These are phyloP conservation scores for Boletus tylopilopsis DNA, from an alignment of 768 basidiomycete genomes.

Conservation along the genomic window DNA sequence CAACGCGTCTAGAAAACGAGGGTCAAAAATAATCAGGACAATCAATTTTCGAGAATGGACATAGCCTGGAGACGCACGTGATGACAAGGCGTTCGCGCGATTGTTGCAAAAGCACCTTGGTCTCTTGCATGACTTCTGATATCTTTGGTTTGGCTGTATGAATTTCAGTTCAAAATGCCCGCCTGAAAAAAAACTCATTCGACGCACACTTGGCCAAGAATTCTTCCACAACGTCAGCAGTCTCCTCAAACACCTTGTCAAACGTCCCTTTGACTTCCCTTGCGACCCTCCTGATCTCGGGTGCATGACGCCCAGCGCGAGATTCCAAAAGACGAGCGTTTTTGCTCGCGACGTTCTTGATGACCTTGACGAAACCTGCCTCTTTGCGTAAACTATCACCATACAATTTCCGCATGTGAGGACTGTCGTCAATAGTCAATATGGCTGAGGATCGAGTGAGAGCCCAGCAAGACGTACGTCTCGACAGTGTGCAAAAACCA, in stretches of 20 bases:
- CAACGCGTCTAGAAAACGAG: constrained; percentile 56
- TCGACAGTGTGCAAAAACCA: constrained; percentile 95
- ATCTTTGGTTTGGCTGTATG: constrained; percentile 77
- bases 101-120: constrained; percentile 86
- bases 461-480: constrained; percentile 51
- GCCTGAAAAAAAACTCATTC: background rate
- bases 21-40: background rate
- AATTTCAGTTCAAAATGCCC: constrained; percentile 6
- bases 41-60: background rate
- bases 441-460: background rate
- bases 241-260: constrained; percentile 94
- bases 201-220: constrained; percentile 84
- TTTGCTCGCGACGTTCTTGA: constrained; percentile 86
- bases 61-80: constrained; percentile 53
- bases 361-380: constrained; percentile 97
- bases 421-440: constrained; percentile 45
- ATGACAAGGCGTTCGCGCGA: constrained; percentile 89
- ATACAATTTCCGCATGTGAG: constrained; percentile 98
- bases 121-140: constrained; percentile 89
- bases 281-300: constrained; percentile 79
- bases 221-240: constrained; percentile 89
- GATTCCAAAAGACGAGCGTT: constrained; percentile 74
- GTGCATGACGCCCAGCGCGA: constrained; percentile 75
- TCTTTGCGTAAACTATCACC: constrained; percentile 92
- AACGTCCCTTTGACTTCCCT: constrained; percentile 91